These are phyloP conservation scores for Komagataea norvegica DNA, from an alignment of 1,139 yeast genomes.

Conservation along the genomic window DNA sequence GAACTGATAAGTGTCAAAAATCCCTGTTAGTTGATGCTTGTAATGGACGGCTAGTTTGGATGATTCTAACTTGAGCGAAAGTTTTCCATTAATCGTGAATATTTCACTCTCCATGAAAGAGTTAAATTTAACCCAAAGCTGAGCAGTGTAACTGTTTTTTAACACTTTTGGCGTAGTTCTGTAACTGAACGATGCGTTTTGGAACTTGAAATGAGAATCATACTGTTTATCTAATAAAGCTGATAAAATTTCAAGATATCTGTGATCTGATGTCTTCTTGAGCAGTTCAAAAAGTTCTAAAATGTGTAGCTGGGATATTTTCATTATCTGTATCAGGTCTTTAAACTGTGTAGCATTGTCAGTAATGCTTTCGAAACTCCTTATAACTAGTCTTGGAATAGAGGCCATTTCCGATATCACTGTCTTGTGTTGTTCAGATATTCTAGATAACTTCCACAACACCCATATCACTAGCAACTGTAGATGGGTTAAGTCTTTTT, in stretches of 20 bases:
- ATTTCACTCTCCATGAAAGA: slow-evolving; percentile 9
- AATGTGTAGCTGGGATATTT: slow-evolving; percentile 3
- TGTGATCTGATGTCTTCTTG: slow-evolving; percentile 4
- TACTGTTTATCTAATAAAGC: slow-evolving; percentile 15
- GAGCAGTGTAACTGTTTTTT: slow-evolving; percentile 16
- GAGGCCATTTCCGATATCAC: slow-evolving; percentile 2
- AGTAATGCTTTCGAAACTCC: not conserved
- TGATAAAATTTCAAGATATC: slow-evolving; percentile 9
- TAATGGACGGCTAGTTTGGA: slow-evolving; percentile 16
- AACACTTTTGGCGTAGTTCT: not conserved
- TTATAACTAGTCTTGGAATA: slow-evolving; percentile 2
- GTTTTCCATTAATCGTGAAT: slow-evolving; percentile 13
- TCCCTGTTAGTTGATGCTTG: slow-evolving; percentile 10
- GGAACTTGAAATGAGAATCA: slow-evolving; percentile 15
- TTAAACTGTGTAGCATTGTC: slow-evolving; percentile 1
- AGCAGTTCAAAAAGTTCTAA: slow-evolving; percentile 4
- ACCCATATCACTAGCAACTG: slow-evolving; percentile 2
- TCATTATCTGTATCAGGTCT: slow-evolving; percentile 4
- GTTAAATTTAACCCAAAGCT: slow-evolving; percentile 22
- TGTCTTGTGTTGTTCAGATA: slow-evolving; percentile 8
- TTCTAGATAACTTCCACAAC: slow-evolving; percentile 5
- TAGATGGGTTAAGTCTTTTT: not conserved
- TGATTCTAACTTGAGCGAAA: slow-evolving; percentile 12
- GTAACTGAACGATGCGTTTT: slow-evolving; percentile 14
- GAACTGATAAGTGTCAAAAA: slow-evolving; percentile 18